phyloP scores from a whole-genome alignment of 129 eudicot genomes.

The Artemisia tridentata region DNA sequence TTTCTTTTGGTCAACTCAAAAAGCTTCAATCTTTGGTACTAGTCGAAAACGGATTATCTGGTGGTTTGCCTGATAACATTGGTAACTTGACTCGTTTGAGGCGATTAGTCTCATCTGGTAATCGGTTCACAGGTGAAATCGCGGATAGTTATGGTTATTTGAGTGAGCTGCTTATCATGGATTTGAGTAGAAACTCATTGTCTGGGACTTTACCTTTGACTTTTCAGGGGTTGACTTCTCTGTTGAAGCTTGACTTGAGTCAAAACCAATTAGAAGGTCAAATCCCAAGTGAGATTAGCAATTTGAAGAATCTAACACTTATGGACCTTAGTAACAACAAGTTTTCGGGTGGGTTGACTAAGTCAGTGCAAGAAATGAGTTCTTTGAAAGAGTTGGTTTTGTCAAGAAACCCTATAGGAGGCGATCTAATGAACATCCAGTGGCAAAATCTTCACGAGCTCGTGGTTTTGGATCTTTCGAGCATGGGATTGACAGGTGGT shows the following conservation, averaged over 20 bases:
- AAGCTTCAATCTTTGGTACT: conserved; percentile 66
- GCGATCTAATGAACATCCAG: conserved; percentile 41
- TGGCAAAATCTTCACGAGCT: conserved; percentile 53
- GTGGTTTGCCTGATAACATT: conserved; percentile 41
- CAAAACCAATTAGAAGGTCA: conserved; percentile 47
- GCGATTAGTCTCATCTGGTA: conserved; percentile 53
- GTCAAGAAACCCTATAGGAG: conserved; percentile 61
- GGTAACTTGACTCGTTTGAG: conserved; percentile 45
- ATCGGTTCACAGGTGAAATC: conserved; percentile 38
- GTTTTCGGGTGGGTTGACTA: conserved; percentile 54
- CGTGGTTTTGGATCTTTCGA: conserved; percentile 55
- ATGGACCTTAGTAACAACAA: conserved; percentile 66
- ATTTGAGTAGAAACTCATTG: conserved; percentile 56
- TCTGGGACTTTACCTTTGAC: conserved; percentile 48
- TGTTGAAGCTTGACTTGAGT: conserved; percentile 73
- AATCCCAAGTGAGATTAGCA: conserved; percentile 47
- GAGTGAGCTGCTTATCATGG: conserved; percentile 52
- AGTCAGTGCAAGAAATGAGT: conserved; percentile 47
- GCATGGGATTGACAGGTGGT: conserved; percentile 44
- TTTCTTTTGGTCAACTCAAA: conserved; percentile 45
- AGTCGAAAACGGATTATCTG: conserved; percentile 49
- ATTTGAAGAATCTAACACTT: conserved; percentile 55
- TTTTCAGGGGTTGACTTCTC: conserved; percentile 54
- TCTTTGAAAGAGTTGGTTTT: conserved; percentile 60
- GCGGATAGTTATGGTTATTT: conserved; percentile 48